Conservation (phyloP, 1,284 basidiomycete genomes). For the Puccinia novopanici region DNA sequence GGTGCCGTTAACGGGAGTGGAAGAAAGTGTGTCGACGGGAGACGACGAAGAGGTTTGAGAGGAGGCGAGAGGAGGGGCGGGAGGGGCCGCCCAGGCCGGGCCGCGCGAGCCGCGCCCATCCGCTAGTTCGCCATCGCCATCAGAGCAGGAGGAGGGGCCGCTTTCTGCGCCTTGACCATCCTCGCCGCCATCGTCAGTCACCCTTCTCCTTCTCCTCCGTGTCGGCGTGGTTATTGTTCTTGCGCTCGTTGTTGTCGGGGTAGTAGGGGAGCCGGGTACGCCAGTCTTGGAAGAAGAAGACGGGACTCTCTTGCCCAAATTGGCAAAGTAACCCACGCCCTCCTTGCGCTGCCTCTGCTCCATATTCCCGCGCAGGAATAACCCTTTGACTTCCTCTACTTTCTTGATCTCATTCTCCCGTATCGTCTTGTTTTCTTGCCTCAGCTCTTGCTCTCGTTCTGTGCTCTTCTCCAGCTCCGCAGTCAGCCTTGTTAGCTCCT, state of each 20-base stretch:
- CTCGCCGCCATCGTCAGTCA: no score
- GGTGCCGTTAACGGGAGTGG: conserved; percentile 34
- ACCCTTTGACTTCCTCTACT: conserved; percentile 29
- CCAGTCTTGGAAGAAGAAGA: neutral
- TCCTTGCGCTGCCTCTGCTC: conserved; percentile 11
- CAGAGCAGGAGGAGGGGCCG: no score
- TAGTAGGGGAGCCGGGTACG: neutral
- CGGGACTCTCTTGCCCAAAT: conserved; percentile 2
- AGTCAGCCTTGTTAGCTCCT: neutral
- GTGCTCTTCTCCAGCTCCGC: neutral
- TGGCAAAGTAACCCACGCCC: conserved; percentile 46
- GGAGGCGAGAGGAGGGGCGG: no score
- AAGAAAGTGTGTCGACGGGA: no score
- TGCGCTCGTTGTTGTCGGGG: no score
- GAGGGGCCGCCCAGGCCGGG: no score
- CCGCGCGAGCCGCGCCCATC: no score
- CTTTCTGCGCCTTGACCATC: no score
- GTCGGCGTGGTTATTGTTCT: no score
- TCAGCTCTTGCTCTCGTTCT: conserved; percentile 4
- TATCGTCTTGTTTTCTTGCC: conserved; percentile 11
- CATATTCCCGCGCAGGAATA: conserved; percentile 5
- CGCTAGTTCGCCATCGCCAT: no score
- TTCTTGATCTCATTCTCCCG: conserved; percentile 35
- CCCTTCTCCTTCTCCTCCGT: no score
- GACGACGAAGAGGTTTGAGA: no score